A percentile compares a stretch with the other conserved stretches of the same genome.
phyloP scores from a whole-genome alignment of 805 yeast genomes.

The Kuraishia cidri region DNA sequence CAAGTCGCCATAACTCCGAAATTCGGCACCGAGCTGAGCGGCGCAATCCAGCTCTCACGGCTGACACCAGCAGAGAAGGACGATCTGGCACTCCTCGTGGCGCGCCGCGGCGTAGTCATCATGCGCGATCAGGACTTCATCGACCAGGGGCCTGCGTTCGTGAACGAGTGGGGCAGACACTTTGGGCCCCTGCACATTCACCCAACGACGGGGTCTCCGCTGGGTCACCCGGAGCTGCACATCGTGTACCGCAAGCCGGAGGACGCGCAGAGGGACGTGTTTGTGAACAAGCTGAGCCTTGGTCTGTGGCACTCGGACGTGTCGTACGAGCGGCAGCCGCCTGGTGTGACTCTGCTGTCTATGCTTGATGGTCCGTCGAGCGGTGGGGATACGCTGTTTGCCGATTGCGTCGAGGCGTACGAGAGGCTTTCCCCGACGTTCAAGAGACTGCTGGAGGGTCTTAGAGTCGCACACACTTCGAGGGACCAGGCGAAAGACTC shows the following conservation, averaged over 20 bases:
- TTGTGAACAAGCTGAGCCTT: conserved; percentile 21
- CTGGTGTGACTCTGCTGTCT: conserved; percentile 37
- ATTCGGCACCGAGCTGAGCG: conserved; percentile 27
- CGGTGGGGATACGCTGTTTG: conserved; percentile 63
- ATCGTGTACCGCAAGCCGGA: conserved; percentile 22
- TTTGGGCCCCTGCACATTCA: conserved; percentile 38
- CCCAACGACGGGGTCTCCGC: conserved; percentile 41
- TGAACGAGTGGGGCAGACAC: conserved; percentile 29
- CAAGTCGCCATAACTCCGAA: conserved; percentile 27
- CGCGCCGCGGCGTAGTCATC: conserved; percentile 36
- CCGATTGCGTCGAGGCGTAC: conserved; percentile 65
- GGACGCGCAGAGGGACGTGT: conserved; percentile 7
- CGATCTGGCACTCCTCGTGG: conserved; percentile 36
- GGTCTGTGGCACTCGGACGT: conserved; percentile 41
- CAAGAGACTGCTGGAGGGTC: conserved; percentile 46
- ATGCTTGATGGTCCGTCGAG: conserved; percentile 31
- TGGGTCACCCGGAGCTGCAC: conserved; percentile 28
- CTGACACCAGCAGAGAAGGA: conserved; percentile 31
- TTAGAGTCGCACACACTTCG: conserved; percentile 63
- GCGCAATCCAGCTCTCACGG: conserved; percentile 30
- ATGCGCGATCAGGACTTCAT: conserved; percentile 36
- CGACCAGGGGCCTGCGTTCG: conserved; percentile 26
- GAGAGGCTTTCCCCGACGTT: conserved; percentile 60
- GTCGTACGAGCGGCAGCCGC: conserved; percentile 62
- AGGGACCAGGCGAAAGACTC: conserved; percentile 61